Evolutionary conservation across 78 protist species (phyloP).

Genomic region (Neovahlkampfia damariscottae): DNA sequence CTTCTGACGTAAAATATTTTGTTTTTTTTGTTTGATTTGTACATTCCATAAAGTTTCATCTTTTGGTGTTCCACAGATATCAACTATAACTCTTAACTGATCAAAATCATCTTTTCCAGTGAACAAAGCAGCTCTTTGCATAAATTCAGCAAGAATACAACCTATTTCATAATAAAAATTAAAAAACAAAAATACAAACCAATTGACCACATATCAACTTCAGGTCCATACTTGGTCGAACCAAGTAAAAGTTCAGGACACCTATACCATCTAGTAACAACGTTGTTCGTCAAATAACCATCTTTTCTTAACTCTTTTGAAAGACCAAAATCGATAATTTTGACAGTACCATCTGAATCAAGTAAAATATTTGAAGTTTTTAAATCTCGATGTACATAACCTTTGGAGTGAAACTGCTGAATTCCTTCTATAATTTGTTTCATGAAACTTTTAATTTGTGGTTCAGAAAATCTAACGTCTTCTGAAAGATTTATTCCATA

Average conservation of each 20-base stretch:
- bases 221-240: slow-evolving; percentile 77
- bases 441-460: neutral
- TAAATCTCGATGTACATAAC: slow-evolving; percentile 60
- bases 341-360: slow-evolving; percentile 11
- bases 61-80: too few relatives aligned
- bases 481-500: too few relatives aligned
- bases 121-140: slow-evolving; percentile 72
- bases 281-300: slow-evolving; percentile 95
- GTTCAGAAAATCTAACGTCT: too few relatives aligned
- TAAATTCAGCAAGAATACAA: slow-evolving; percentile 89
- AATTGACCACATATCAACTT: slow-evolving; percentile 96
- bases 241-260: slow-evolving; percentile 99
- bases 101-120: slow-evolving; percentile 85
- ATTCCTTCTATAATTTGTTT: slow-evolving; percentile 1
- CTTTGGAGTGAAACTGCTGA: slow-evolving; percentile 12
- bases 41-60: too few relatives aligned
- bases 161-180: too few relatives aligned
- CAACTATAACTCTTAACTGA: too few relatives aligned
- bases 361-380: slow-evolving; percentile 61
- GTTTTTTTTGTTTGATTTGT: too few relatives aligned
- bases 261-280: slow-evolving; percentile 98
- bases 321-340: slow-evolving; percentile 94
- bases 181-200: too few relatives aligned
- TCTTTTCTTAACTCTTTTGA: slow-evolving; percentile 97
- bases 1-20: too few relatives aligned